Conservation (phyloP, 1,139 yeast species). For the Torulaspora pretoriensis region DNA sequence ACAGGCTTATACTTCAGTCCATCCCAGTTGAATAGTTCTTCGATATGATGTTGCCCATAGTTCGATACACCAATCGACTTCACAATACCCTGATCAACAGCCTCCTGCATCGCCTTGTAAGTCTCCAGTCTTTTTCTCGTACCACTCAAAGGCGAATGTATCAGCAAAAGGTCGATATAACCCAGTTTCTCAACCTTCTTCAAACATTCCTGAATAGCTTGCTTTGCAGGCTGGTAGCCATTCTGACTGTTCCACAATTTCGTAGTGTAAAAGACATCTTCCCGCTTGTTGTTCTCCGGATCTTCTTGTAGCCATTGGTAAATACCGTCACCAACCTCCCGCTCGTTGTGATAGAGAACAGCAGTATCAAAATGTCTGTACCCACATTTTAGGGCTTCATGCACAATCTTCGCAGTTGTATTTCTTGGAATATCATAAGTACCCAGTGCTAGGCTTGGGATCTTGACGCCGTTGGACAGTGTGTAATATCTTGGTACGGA, state of each 20-base stretch:
- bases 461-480: constrained; percentile 42
- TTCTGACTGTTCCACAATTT: constrained; percentile 58
- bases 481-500: constrained; percentile 27
- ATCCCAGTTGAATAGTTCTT: constrained; percentile 53
- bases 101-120: constrained; percentile 61
- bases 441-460: constrained; percentile 61
- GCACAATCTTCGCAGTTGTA: constrained; percentile 43
- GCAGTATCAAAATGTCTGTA: constrained; percentile 72
- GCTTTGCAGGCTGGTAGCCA: constrained; percentile 55
- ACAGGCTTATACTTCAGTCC: constrained; percentile 55
- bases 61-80: constrained; percentile 67
- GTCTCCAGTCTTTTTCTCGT: constrained; percentile 48
- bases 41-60: constrained; percentile 57
- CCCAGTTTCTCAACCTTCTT: constrained; percentile 45
- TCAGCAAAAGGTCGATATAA: constrained; percentile 48
- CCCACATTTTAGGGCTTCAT: constrained; percentile 55
- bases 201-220: constrained; percentile 49
- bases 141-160: constrained; percentile 62
- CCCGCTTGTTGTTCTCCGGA: constrained; percentile 44
- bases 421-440: constrained; percentile 46
- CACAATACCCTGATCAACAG: constrained; percentile 52
- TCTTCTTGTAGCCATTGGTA: constrained; percentile 50
- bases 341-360: constrained; percentile 53
- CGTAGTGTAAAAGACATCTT: constrained; percentile 67
- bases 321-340: constrained; percentile 50